Evolutionary conservation across 2,329 filamentous ascomycete genomes (phyloP), one percentile per base, ranked within the genome.

Genomic region (Teratosphaeria nubilosa): DNA sequence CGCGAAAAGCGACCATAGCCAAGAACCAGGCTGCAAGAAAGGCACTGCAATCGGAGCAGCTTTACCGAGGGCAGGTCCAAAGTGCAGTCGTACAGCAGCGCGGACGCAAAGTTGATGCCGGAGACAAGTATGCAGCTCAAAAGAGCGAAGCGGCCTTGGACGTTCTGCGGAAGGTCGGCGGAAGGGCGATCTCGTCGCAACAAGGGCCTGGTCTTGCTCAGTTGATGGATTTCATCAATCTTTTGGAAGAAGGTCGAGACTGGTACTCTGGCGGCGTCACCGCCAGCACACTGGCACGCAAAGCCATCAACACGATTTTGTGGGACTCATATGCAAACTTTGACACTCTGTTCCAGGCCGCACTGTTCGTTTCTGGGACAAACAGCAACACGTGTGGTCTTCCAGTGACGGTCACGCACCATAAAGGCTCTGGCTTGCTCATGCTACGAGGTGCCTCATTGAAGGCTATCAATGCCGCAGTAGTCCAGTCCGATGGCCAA

Each of bases 331-430:
- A 64, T 22, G 60, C 62, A 6, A 57, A 51, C 45, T 61, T 56
- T 30, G 59, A 54, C 1, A 63, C 62, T 3, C 54, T 65, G 22
- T 66, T 65, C 32, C 60, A 66, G 51, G 63, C 62, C 6, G 60
- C 64, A 7, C 13, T 65, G 14, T 66, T 66, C 55, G 54, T 66
- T 6, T 58, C 63, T 1, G 63, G 63, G 3, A 66, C 64, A 4
- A 54, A 60, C 52, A 58, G 59, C 50, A 66, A 66, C 51, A 60
- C 64, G 1, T 66, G 64, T 25, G 64, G 64, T 9, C 56, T 65
- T 10, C 59, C 62, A 20, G 48, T 50, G 5, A 53, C 25, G n/a
- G 51, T 53, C 24, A 53, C 55, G 2, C 25, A 24, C 9, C 56
- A 60, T 52, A 61, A 65, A 25, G 64, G 63, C 10, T 55, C 59